Evolutionary conservation across 2,329 filamentous ascomycete species (phyloP).

Genomic region (Didymella pomorum): DNA sequence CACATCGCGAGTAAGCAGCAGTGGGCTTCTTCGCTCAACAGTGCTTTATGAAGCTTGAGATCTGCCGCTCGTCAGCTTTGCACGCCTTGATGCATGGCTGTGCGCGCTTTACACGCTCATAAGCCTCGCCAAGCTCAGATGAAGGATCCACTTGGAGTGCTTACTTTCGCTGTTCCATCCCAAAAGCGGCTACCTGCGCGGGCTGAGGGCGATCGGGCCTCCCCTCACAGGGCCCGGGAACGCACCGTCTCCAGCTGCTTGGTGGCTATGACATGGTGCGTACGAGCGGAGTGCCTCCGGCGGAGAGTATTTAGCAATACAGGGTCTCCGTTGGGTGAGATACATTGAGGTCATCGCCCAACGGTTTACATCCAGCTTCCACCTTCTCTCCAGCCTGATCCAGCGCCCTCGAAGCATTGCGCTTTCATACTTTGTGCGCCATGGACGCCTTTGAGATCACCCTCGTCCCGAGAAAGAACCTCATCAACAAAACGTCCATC

Average conservation of each 20-base stretch:
- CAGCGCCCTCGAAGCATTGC: not conserved
- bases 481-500: constrained; percentile 9
- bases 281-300: constrained; percentile 9
- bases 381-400: no score
- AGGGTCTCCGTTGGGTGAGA: constrained; percentile 1
- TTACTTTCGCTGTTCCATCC: constrained; percentile 8
- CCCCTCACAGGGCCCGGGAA: not conserved
- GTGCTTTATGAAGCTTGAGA: not conserved
- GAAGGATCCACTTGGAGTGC: constrained; percentile 4
- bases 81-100: constrained; percentile 5
- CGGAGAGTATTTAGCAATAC: constrained; percentile 3
- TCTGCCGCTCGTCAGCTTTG: constrained; percentile 2
- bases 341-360: constrained; percentile 2
- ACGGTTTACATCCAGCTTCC: not conserved
- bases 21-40: not conserved
- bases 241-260: constrained; percentile 1
- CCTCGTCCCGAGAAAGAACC: constrained; percentile 5
- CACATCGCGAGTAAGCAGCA: not conserved
- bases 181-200: constrained; percentile 1
- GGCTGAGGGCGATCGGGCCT: constrained; percentile 1
- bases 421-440: not conserved
- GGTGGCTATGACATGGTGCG: constrained; percentile 10
- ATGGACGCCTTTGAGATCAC: constrained; percentile 6
- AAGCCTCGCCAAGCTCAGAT: constrained; percentile 17
- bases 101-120: constrained; percentile 4